Base-by-base conservation (phyloP, 2,329 filamentous ascomycete genomes). In the Curvularia eragrostidis region DNA sequence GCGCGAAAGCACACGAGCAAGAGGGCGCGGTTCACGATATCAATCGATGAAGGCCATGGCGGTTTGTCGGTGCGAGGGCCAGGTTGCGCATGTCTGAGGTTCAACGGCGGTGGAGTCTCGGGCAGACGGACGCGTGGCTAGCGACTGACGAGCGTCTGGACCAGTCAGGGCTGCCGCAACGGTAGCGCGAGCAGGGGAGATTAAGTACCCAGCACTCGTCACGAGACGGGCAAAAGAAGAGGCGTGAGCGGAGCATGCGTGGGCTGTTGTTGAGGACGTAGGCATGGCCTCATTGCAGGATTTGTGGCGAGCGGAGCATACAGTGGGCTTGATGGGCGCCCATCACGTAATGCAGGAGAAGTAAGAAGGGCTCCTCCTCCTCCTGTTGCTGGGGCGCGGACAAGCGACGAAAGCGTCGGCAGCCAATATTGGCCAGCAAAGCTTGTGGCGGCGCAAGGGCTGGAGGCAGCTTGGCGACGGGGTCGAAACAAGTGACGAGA, bases 61-160 rank as follows among this genome's bases (percentile, higher is more conserved):
- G 41, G 39, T 48, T 28, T 51, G 26, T 41, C n/a, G 19, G 39
- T 38, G 12, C 30, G 12, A 26, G 24, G 23, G 38, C 15, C 21
- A 34, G 41, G 19, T 53, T 24, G 28, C 39, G 55, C 43, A 49
- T 56, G 46, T 46, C 36, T 39, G n/a, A 52, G 28, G 38, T 56
- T 34, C 42, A 51, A 54, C 34, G 47, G 30, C 41, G 48, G 47
- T 47, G 51, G 58, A 48, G 58, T 30, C 42, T 38, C 28, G 34
- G 54, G 44, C 42, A 53, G 54, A 55, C 56, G 41, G 56, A 61
- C 58, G 58, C 58, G 58, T 61, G 58, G 58, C 58, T 58, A 54
- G 50, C 51, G 47, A 49, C 51, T 34, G 58, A 58, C 52, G 50
- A 46, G 58, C 50, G 38, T 52, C 51, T 36, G 54, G 50, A 58